Evolutionary conservation across 192 early-diverging fungal species (phyloP).

Genomic region (Umbelopsis sp.): DNA sequence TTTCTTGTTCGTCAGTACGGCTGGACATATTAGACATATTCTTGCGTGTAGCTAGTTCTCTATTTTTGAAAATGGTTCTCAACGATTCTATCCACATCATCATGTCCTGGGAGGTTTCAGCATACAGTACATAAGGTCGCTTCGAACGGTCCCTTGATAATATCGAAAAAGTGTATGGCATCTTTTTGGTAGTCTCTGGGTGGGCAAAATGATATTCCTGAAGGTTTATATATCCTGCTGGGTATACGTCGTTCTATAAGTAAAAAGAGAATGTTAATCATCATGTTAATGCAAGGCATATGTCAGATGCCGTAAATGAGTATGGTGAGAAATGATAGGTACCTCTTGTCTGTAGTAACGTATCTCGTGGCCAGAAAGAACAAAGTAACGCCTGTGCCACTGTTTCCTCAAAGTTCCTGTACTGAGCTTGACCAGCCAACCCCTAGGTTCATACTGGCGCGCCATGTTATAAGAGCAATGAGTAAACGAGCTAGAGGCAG

Average conservation of each 20-base stretch:
- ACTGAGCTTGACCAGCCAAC: slow-evolving; percentile 16
- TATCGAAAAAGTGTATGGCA: slow-evolving; percentile 8
- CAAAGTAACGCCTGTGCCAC: slow-evolving; percentile 17
- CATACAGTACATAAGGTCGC: slow-evolving; percentile 3
- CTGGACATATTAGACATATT: background rate
- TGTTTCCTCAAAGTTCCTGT: slow-evolving; percentile 9
- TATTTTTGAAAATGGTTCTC: slow-evolving; percentile 1
- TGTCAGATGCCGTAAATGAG: background rate
- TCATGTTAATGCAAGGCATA: background rate
- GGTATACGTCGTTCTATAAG: slow-evolving; percentile 13
- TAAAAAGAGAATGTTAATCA: background rate
- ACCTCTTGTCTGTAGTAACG: slow-evolving; percentile 23
- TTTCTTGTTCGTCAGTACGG: background rate
- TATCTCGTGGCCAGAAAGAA: slow-evolving; percentile 10
- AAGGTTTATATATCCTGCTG: slow-evolving; percentile 13
- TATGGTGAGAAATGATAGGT: background rate
- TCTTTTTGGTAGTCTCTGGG: background rate
- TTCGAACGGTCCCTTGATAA: background rate
- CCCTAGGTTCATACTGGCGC: slow-evolving; percentile 9
- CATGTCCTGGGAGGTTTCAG: slow-evolving; percentile 12
- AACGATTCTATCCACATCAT: slow-evolving; percentile 13
- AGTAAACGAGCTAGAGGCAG: background rate
- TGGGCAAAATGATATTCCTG: slow-evolving; percentile 7
- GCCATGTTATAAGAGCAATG: slow-evolving; percentile 1
- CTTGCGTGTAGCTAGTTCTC: background rate